These are phyloP conservation scores for Cucurbita moschata DNA, from an alignment of 306 rosid species.

Conservation along the genomic window DNA sequence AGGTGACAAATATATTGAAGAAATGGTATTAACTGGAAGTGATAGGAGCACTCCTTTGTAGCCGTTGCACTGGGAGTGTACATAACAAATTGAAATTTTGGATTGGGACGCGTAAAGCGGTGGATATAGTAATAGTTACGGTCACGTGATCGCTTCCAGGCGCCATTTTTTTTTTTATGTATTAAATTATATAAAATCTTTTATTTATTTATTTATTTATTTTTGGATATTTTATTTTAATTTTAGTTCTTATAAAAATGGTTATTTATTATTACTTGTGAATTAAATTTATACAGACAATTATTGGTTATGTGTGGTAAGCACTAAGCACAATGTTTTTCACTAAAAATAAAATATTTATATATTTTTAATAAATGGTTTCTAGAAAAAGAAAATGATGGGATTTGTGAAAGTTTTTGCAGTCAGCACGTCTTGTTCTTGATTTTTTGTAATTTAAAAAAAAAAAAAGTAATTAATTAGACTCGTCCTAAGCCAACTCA, in stretches of 20 bases:
- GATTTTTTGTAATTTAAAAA: neutral
- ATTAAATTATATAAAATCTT: too few relatives aligned
- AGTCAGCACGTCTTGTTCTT: neutral
- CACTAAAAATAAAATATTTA: neutral
- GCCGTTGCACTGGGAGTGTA: neutral
- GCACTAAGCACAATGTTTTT: neutral
- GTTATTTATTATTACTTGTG: neutral
- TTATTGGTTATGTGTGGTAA: neutral
- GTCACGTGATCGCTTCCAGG: neutral
- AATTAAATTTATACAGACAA: neutral
- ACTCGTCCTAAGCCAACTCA: neutral
- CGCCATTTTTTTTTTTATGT: neutral
- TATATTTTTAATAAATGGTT: neutral
- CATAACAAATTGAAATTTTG: neutral
- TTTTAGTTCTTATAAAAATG: too few relatives aligned
- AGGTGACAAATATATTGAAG: neutral
- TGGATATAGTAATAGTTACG: neutral
- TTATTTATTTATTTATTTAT: too few relatives aligned
- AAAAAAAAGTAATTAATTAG: neutral
- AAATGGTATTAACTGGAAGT: neutral
- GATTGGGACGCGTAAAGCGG: neutral
- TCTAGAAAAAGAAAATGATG: neutral
- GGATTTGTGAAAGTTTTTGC: neutral
- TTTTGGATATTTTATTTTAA: too few relatives aligned
- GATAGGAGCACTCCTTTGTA: neutral